Percentiles rank a stretch among this genome's conserved stretches.
These are phyloP conservation scores for Trypanosoma theileri DNA, from an alignment of 208 protist genomes.

Conservation along the genomic window DNA sequence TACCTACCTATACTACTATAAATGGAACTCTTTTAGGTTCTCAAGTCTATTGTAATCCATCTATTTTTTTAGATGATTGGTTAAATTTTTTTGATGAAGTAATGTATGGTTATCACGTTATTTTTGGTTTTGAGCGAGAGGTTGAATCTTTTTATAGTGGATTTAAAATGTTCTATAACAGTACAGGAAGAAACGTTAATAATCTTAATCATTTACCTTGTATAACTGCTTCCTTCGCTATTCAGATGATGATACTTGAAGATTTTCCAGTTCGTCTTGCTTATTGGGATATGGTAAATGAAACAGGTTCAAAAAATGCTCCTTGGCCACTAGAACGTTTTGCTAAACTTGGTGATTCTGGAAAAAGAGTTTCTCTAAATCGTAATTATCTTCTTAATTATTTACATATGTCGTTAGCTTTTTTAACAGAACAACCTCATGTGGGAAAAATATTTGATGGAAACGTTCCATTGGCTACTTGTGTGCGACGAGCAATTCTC, in stretches of 20 bases:
- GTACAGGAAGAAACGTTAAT: not conserved
- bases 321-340: conserved; percentile 19
- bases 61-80: conserved; percentile 20
- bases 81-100: conserved; percentile 13
- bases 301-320: not conserved
- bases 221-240: conserved; percentile 9
- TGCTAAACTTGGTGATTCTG: conserved; percentile 5
- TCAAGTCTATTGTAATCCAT: conserved; percentile 10
- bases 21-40: conserved; percentile 14
- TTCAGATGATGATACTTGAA: conserved; percentile 28
- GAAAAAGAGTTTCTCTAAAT: not conserved
- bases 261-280: conserved; percentile 25
- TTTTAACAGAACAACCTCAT: not conserved
- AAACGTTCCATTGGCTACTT: conserved; percentile 9
- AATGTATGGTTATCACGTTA: conserved; percentile 9
- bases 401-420: not conserved
- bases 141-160: conserved; percentile 13
- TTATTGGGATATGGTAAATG: conserved; percentile 22
- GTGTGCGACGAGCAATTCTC: conserved; percentile 14
- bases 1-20: conserved; percentile 1
- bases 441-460: conserved; percentile 13
- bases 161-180: conserved; percentile 11
- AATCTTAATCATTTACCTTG: conserved; percentile 20
- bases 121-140: conserved; percentile 1
- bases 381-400: conserved; percentile 8